Evolutionary conservation across 140 eudicot genomes (phyloP).

Genomic region (Oenanthe javanica): DNA sequence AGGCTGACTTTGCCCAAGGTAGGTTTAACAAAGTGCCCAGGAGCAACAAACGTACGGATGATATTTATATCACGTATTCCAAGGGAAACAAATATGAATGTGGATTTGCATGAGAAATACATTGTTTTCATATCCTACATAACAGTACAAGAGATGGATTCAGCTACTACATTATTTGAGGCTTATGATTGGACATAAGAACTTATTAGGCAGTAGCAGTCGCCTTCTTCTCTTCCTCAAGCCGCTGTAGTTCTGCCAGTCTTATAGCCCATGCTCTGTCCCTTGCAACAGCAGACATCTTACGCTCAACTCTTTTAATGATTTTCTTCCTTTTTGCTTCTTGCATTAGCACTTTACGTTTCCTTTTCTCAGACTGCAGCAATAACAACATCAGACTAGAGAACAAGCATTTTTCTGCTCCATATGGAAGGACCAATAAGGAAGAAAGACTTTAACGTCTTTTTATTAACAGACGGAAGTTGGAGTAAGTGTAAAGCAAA

Average conservation of each 20-base stretch:
- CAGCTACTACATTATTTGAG: background rate
- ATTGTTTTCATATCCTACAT: background rate
- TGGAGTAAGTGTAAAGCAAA: background rate
- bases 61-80: too few relatives aligned
- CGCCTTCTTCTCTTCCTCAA: constrained; percentile 61
- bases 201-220: constrained; percentile 22
- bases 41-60: too few relatives aligned
- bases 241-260: constrained; percentile 54
- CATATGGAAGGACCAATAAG: background rate
- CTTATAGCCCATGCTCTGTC: constrained; percentile 86
- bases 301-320: constrained; percentile 57
- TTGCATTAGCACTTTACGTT: constrained; percentile 61
- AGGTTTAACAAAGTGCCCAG: too few relatives aligned
- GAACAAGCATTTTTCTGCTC: background rate
- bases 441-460: too few relatives aligned
- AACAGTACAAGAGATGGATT: background rate
- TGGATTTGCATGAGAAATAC: background rate
- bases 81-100: background rate
- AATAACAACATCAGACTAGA: constrained; percentile 12
- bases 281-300: constrained; percentile 97
- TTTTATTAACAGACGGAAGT: background rate
- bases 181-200: background rate
- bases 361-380: constrained; percentile 66
- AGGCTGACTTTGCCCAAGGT: too few relatives aligned
- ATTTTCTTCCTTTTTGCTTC: constrained; percentile 70